Conservation (phyloP, 257 asterid genomes). For the Gentiana straminea region DNA sequence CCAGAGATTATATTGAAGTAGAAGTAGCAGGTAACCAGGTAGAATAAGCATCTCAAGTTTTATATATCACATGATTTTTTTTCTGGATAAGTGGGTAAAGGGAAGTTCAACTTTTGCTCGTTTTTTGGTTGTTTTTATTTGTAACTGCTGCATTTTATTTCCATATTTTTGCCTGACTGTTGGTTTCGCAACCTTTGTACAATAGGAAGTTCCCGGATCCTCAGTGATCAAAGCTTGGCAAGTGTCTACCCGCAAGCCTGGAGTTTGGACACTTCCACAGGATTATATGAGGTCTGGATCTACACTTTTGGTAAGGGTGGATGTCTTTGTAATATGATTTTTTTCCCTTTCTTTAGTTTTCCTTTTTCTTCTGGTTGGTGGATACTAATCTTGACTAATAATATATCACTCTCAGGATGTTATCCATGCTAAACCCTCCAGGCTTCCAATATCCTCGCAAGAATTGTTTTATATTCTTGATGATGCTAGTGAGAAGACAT, state of each 20-base stretch:
- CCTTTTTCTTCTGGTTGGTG: constrained; percentile 1
- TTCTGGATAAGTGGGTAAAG: too few relatives aligned
- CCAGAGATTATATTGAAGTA: too few relatives aligned
- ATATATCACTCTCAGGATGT: constrained; percentile 50
- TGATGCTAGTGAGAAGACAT: constrained; percentile 89
- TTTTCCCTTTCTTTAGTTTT: constrained; percentile 6
- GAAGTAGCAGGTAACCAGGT: too few relatives aligned
- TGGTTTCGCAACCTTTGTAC: too few relatives aligned
- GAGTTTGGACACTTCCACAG: constrained; percentile 63
- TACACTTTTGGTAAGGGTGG: constrained; percentile 47
- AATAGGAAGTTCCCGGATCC: constrained; percentile 67
- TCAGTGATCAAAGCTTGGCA: constrained; percentile 44
- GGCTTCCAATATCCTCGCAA: constrained; percentile 55
- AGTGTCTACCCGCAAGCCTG: constrained; percentile 45
- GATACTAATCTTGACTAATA: constrained; percentile 4
- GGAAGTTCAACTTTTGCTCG: too few relatives aligned
- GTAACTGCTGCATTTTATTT: too few relatives aligned
- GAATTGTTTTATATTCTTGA: constrained; percentile 84
- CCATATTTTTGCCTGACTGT: too few relatives aligned
- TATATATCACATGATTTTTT: too few relatives aligned
- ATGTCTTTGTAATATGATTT: too few relatives aligned
- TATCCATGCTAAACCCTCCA: constrained; percentile 54
- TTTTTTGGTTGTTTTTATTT: too few relatives aligned
- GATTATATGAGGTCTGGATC: constrained; percentile 68
- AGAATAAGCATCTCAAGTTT: too few relatives aligned